Conservation (phyloP, 2,329 filamentous ascomycete species). For the Emericellopsis cladophorae region DNA sequence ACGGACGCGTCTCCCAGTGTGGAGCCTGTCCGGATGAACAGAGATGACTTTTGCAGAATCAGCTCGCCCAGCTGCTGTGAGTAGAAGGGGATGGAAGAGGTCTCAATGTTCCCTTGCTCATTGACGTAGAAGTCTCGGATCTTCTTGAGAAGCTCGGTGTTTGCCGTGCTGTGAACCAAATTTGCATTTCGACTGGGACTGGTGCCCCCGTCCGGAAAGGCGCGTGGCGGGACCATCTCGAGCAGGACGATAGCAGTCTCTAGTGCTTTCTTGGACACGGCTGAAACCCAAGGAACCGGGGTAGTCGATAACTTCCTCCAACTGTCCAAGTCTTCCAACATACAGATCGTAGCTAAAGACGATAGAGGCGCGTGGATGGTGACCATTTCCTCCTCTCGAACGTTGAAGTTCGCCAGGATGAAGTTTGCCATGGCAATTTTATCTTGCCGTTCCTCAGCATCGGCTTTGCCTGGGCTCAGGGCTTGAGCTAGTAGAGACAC, state of each 20-base stretch:
- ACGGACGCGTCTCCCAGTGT: slow-evolving; percentile 29
- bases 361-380: slow-evolving; percentile 71
- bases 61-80: slow-evolving; percentile 44
- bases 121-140: slow-evolving; percentile 56
- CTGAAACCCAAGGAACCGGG: slow-evolving; percentile 17
- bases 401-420: slow-evolving; percentile 77
- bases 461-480: slow-evolving; percentile 32
- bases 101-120: slow-evolving; percentile 58
- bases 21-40: slow-evolving; percentile 19
- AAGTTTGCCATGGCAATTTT: slow-evolving; percentile 68
- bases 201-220: slow-evolving; percentile 31
- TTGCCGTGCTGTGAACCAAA: slow-evolving; percentile 5
- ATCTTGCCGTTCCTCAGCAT: slow-evolving; percentile 36
- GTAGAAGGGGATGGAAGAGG: slow-evolving; percentile 45
- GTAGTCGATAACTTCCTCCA: slow-evolving; percentile 14
- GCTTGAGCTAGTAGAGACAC: slow-evolving; percentile 52
- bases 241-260: slow-evolving; percentile 43
- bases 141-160: slow-evolving; percentile 41
- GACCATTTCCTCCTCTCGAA: slow-evolving; percentile 93
- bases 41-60: slow-evolving; percentile 47
- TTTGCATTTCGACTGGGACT: slow-evolving; percentile 1
- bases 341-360: slow-evolving; percentile 43
- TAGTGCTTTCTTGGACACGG: slow-evolving; percentile 21
- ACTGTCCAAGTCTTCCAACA: slow-evolving; percentile 41
- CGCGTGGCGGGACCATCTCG: slow-evolving; percentile 51